Evolutionary conservation across 257 asterid species (phyloP), one percentile per base, ranked within the genome.

Genomic region (Agastache rugosa): DNA sequence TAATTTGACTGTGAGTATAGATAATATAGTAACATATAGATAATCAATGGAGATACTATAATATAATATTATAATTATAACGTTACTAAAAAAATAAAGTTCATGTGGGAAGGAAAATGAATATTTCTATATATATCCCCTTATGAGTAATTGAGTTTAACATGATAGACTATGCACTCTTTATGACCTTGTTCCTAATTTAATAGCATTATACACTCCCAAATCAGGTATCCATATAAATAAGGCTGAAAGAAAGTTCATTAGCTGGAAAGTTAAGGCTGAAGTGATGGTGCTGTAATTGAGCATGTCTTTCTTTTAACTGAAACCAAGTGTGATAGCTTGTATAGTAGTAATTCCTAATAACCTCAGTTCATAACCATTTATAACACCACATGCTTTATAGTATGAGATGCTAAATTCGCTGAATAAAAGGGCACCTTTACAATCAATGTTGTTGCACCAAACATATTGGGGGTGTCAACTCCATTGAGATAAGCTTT

Each of bases 401-500:
- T 29, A 23, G 27, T 72, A 17, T 15, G 54, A 47, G 75, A 54
- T 31, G 63, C 80, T 58, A 27, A 67, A 77, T 41, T 67, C 5
- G 16, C 48, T 67, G 64, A 11, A 68, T 22, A 63, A 61, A 73
- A 20, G 47, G 20, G 71, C 69, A 91, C 97, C 98, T 91, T 93
- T 71, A 89, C 97, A 31, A 93, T 79, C 75, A 91, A 83, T 74
- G 90, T 80, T 56, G 96, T 74, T 37, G 98, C 97, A 11, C 98
- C 98, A 71, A 83, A 91, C 97, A 93, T 93, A 42, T 91, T 76
- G 50, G 97, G 96, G 41, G 96, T 93, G 84, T 93, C 96, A n/a
- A 91, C 87, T 72, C 98, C 98, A 77, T 91, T 93, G 11, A 93
- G 91, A 85, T 91, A 93, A 63, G 98, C 98, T 81, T 93, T 93